Percentiles rank a stretch among this genome's conserved stretches.
phyloP scores from a whole-genome alignment of 495 filamentous ascomycete species.

The Chaetomium tenue region DNA sequence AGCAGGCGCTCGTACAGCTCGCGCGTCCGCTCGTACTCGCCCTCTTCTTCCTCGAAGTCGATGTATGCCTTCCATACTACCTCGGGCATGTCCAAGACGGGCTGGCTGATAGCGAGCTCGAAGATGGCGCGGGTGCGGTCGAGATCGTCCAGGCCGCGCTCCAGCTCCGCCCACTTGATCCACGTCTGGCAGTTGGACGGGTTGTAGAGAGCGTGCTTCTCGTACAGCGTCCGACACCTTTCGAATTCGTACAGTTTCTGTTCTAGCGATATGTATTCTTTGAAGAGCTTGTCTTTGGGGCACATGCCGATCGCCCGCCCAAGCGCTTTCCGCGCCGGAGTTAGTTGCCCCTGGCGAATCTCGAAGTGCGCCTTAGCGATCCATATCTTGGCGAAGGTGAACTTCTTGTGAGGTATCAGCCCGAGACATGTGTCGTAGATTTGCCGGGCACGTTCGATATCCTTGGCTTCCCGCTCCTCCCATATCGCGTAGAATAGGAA shows the following conservation, averaged over 20 bases:
- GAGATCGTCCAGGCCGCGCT: conserved; percentile 83
- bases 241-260: conserved; percentile 88
- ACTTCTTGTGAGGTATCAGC: conserved; percentile 91
- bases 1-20: conserved; percentile 88
- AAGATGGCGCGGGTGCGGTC: conserved; percentile 88
- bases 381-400: conserved; percentile 98
- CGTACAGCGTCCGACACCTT: conserved; percentile 84
- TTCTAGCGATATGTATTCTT: conserved; percentile 89
- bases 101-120: conserved; percentile 82
- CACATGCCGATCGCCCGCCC: conserved; percentile 90
- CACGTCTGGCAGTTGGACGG: conserved; percentile 84
- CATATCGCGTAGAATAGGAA: conserved; percentile 97
- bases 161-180: conserved; percentile 92
- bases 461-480: conserved; percentile 83
- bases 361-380: conserved; percentile 91
- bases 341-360: conserved; percentile 78
- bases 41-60: conserved; percentile 94
- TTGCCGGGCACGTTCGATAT: conserved; percentile 76
- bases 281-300: conserved; percentile 93
- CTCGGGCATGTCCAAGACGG: conserved; percentile 94
- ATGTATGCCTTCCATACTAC: conserved; percentile 96
- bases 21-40: conserved; percentile 78
- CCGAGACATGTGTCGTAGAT: conserved; percentile 87
- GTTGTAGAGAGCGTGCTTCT: conserved; percentile 91
- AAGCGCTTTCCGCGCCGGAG: conserved; percentile 78